phyloP scores from a whole-genome alignment of 2,329 filamentous ascomycete genomes.

The Anthostomella pinea region DNA sequence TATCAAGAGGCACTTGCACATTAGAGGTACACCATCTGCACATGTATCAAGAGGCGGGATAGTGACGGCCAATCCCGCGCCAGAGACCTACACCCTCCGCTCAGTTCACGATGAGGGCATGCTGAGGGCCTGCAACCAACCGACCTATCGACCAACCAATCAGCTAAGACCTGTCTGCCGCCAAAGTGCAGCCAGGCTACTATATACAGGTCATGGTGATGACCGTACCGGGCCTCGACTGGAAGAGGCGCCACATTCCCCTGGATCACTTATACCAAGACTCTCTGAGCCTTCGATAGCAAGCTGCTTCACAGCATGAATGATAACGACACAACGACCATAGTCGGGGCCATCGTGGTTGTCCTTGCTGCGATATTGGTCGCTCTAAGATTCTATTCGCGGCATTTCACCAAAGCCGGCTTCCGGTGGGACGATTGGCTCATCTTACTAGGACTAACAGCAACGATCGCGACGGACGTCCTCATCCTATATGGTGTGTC shows the following conservation, averaged over 20 bases:
- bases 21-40: too few relatives aligned
- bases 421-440: conserved; percentile 17
- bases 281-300: too few relatives aligned
- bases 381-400: conserved; percentile 15
- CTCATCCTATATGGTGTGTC: conserved; percentile 15
- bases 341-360: conserved; percentile 8
- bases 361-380: conserved; percentile 9
- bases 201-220: too few relatives aligned
- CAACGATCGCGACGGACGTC: conserved; percentile 7
- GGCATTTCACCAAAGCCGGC: conserved; percentile 5
- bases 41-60: too few relatives aligned
- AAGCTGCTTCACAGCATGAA: conserved; percentile 10
- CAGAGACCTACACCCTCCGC: too few relatives aligned
- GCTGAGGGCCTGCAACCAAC: conserved; percentile 1
- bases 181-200: too few relatives aligned
- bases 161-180: background rate
- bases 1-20: too few relatives aligned
- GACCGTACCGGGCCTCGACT: too few relatives aligned
- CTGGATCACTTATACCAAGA: too few relatives aligned
- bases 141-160: conserved; percentile 1
- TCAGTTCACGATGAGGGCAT: too few relatives aligned
- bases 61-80: too few relatives aligned
- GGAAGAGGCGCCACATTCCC: too few relatives aligned
- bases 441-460: conserved; percentile 9
- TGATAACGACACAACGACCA: conserved; percentile 4